These are phyloP conservation scores for Croton setiger DNA, from an alignment of 441 rosid species.

Conservation along the genomic window DNA sequence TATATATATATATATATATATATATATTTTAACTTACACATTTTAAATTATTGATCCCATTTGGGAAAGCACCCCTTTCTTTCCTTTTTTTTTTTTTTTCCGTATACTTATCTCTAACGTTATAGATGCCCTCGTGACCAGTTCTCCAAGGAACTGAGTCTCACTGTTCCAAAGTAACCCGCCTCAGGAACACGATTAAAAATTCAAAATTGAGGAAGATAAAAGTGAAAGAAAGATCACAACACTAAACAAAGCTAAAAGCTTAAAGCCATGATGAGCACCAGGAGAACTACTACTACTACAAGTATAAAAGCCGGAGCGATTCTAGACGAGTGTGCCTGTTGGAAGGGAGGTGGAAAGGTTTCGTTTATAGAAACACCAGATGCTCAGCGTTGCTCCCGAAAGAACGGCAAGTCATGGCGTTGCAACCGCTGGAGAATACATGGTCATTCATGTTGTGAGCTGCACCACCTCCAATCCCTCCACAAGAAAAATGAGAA, in stretches of 20 bases:
- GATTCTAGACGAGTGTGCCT: not conserved
- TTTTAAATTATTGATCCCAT: no score
- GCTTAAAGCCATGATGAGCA: not conserved
- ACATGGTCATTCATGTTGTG: not conserved
- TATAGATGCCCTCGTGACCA: no score
- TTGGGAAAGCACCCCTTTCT: no score
- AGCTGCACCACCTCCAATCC: not conserved
- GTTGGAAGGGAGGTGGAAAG: constrained; percentile 1
- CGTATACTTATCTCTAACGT: no score
- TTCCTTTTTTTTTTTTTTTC: no score
- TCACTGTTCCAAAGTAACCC: not conserved
- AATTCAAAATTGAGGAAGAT: not conserved
- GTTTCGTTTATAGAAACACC: not conserved
- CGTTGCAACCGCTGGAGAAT: constrained; percentile 10
- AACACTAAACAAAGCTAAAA: not conserved
- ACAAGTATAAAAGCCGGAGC: not conserved
- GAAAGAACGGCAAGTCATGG: not conserved
- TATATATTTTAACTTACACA: no score
- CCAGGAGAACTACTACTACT: not conserved
- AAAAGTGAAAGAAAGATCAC: not conserved
- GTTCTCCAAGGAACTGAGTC: no score
- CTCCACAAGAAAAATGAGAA: not conserved
- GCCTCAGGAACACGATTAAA: not conserved
- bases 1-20: no score
- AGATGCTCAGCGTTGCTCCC: not conserved